These are phyloP conservation scores for Arthrobotrys iridis DNA, from an alignment of 2,329 filamentous ascomycete genomes.

Conservation along the genomic window DNA sequence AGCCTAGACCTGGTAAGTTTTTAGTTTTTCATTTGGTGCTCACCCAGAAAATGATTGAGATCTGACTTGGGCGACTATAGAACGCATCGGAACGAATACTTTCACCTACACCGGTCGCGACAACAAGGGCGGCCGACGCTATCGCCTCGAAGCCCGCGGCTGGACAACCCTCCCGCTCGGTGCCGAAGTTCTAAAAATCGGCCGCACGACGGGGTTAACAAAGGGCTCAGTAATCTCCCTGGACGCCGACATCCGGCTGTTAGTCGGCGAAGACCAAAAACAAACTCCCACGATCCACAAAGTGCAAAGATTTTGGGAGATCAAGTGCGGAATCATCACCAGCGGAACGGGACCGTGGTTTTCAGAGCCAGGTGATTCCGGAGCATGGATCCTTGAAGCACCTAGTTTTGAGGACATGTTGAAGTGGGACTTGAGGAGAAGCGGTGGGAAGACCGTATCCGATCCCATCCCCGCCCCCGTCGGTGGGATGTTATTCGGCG, in stretches of 20 bases:
- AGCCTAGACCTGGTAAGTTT: constrained; percentile 21
- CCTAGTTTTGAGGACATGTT: constrained; percentile 43
- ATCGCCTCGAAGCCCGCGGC: constrained; percentile 49
- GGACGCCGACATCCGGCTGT: constrained; percentile 33
- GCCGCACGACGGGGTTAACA: constrained; percentile 37
- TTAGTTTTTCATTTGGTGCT: not conserved
- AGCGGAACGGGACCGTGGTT: constrained; percentile 40
- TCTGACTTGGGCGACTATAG: not conserved
- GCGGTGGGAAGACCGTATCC: not conserved
- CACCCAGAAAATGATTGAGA: not conserved
- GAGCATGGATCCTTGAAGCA: constrained; percentile 17
- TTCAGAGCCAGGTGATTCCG: constrained; percentile 40
- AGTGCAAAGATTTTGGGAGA: constrained; percentile 26
- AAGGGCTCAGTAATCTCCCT: constrained; percentile 31
- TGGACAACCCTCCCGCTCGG: constrained; percentile 25
- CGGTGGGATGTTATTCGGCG: constrained; percentile 42
- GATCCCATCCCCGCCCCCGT: constrained; percentile 46
- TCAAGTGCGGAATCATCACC: constrained; percentile 23
- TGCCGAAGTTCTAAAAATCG: constrained; percentile 37
- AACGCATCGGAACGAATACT: constrained; percentile 39
- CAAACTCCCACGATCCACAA: not conserved
- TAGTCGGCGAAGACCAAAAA: constrained; percentile 16
- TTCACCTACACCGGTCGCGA: constrained; percentile 46
- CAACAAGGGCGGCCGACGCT: constrained; percentile 33
- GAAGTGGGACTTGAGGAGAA: constrained; percentile 30